Evolutionary conservation across 495 filamentous ascomycete species (phyloP), one percentile per base, ranked within the genome.

Genomic region (Halenospora varia): DNA sequence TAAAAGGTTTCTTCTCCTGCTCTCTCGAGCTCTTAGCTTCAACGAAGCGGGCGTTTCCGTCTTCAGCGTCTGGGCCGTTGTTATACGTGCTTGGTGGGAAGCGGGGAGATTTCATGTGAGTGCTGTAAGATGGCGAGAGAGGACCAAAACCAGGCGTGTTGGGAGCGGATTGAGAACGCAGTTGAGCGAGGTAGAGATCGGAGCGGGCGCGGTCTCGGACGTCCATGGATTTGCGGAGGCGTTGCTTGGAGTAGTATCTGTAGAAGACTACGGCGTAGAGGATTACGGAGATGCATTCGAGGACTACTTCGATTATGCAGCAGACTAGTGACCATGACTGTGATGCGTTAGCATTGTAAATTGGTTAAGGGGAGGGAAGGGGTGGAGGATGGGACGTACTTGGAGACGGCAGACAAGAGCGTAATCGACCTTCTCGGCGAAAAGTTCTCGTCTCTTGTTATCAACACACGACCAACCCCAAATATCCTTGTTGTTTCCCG

Each of bases 391-490:
- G 8, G n/a, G 39, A 45, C 83, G 72, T 75, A 91, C 90, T 81
- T 94, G 90, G 58, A 97, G 82, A 68, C 94, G 89, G 77, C 94
- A 99, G 65, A 97, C 80, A n/a, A 99, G 84, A 47, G 81, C 82
- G 73, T 97, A 99, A 71, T 92, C 81, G 57, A 99, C 80, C 50
- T 90, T 83, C 22, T 90, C 72, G 56, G 82, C 68, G 70, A 90
- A 96, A 20, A 95, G 71, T 56, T 88, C 70, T 40, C 84, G 71
- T 50, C 94, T 83, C 48, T 82, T 86, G 68, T 97, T 97, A 59
- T 96, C 80, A 24, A 90, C 88, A 67, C 94, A 99, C 2, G 89
- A 80, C 94, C 94, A 99, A 24, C 92, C 93, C 94, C 94, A 99
- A 65, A 99, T 78, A 68, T 97, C 94, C 65, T 96, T 79, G 55